A percentile compares a stretch with the other conserved stretches of the same genome.
These are phyloP conservation scores for Penicillium salamii DNA, from an alignment of 495 filamentous ascomycete species.

Conservation along the genomic window DNA sequence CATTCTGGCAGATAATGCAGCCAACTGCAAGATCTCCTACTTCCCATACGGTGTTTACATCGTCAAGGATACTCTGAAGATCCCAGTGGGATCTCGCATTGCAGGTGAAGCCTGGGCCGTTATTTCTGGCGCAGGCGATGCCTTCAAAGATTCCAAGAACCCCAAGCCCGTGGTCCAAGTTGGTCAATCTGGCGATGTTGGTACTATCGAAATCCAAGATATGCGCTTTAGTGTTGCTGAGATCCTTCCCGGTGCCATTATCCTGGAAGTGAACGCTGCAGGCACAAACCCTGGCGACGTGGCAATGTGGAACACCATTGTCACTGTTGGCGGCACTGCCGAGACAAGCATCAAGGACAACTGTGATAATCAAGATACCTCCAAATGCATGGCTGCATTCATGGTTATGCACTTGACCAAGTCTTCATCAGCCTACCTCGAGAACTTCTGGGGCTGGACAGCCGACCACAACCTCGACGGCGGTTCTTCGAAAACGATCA, in stretches of 20 bases:
- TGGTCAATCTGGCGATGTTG: slow-evolving; percentile 47
- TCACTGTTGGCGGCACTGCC: slow-evolving; percentile 50
- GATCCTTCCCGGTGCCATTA: slow-evolving; percentile 70
- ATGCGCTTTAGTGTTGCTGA: slow-evolving; percentile 56
- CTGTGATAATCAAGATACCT: slow-evolving; percentile 37
- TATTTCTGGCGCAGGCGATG: slow-evolving; percentile 40
- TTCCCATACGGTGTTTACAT: slow-evolving; percentile 58
- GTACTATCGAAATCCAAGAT: slow-evolving; percentile 52
- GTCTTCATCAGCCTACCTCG: slow-evolving; percentile 51
- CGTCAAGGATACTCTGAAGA: slow-evolving; percentile 48
- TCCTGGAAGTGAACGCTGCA: slow-evolving; percentile 63
- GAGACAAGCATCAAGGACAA: slow-evolving; percentile 31
- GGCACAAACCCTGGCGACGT: slow-evolving; percentile 52
- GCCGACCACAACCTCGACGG: slow-evolving; percentile 52
- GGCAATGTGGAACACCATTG: slow-evolving; percentile 54
- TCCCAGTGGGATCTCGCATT: slow-evolving; percentile 48
- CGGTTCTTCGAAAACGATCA: slow-evolving; percentile 29
- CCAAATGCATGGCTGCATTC: slow-evolving; percentile 41
- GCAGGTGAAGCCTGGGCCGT: slow-evolving; percentile 47
- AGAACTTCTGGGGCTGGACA: slow-evolving; percentile 60
- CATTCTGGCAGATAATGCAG: slow-evolving; percentile 33
- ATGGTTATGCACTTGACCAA: slow-evolving; percentile 47
- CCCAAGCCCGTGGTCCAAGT: slow-evolving; percentile 54
- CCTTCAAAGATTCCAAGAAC: slow-evolving; percentile 46
- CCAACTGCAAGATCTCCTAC: slow-evolving; percentile 38